These are phyloP conservation scores for Ceratobasidium sp. DNA, from an alignment of 1,284 basidiomycete genomes.

Conservation along the genomic window DNA sequence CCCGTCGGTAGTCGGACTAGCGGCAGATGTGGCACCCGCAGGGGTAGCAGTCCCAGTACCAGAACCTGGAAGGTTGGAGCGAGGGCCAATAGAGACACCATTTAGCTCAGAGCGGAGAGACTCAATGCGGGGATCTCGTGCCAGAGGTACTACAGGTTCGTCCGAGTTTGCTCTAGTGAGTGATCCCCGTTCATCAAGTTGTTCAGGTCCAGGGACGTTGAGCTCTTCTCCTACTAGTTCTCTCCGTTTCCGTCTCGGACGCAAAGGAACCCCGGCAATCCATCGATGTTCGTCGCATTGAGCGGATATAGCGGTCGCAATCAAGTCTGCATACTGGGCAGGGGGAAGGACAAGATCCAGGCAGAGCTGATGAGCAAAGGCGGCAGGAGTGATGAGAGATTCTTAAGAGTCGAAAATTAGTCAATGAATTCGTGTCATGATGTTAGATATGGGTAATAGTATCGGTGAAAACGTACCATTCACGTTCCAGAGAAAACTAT, in stretches of 20 bases:
- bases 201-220: not conserved
- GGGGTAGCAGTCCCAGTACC: conserved; percentile 39
- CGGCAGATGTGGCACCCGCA: conserved; percentile 23
- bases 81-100: conserved; percentile 11
- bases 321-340: conserved; percentile 77
- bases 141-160: not conserved
- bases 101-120: conserved; percentile 39
- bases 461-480: conserved; percentile 64
- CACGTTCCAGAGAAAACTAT: conserved; percentile 97
- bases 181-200: not conserved
- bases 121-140: conserved; percentile 41
- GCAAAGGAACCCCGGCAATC: conserved; percentile 69
- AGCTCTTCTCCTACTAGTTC: conserved; percentile 6
- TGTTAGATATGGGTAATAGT: conserved; percentile 18
- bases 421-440: conserved; percentile 3
- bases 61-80: conserved; percentile 16
- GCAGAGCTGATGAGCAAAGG: conserved; percentile 90
- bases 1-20: conserved; percentile 37
- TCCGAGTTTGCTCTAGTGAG: not conserved
- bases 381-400: conserved; percentile 80
- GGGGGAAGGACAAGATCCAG: conserved; percentile 85
- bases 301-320: conserved; percentile 88
- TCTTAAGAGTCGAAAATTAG: conserved; percentile 56
- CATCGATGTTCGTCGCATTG: conserved; percentile 92
- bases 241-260: conserved; percentile 43